Conservation (phyloP, 495 filamentous ascomycete species). For the Bryoglossum gracile region DNA sequence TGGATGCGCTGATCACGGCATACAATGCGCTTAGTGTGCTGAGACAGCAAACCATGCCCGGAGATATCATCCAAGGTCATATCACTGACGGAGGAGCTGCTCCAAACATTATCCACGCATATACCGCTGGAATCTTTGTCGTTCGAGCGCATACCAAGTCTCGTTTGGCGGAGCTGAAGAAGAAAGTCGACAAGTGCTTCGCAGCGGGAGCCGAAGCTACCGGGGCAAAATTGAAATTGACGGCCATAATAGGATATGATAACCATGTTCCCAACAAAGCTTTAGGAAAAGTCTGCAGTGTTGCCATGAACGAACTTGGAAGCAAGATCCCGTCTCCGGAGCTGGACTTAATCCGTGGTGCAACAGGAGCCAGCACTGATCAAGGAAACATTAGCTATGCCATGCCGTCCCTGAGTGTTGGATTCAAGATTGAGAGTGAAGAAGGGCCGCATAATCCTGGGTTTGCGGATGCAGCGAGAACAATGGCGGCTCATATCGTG, state of each 20-base stretch:
- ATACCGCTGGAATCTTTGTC: constrained; percentile 8
- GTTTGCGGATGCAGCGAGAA: constrained; percentile 37
- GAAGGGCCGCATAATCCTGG: constrained; percentile 52
- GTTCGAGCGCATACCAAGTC: constrained; percentile 5
- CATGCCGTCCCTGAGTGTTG: constrained; percentile 52
- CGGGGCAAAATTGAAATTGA: constrained; percentile 32
- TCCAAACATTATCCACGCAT: constrained; percentile 19
- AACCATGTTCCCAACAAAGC: constrained; percentile 11
- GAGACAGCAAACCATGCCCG: constrained; percentile 13
- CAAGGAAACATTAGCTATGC: constrained; percentile 60
- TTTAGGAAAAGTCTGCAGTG: constrained; percentile 3
- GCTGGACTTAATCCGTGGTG: constrained; percentile 41
- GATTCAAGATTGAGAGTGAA: constrained; percentile 48
- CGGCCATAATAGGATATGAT: constrained; percentile 15
- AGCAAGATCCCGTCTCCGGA: constrained; percentile 19
- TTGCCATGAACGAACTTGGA: constrained; percentile 8
- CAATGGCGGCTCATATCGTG: constrained; percentile 4
- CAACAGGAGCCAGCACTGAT: constrained; percentile 49
- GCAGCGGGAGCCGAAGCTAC: constrained; percentile 13
- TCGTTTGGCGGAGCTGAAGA: not conserved
- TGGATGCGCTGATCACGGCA: constrained; percentile 16
- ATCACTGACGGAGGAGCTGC: constrained; percentile 15
- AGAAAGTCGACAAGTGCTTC: constrained; percentile 13
- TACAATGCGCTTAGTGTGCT: constrained; percentile 16
- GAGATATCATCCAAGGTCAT: constrained; percentile 15